Evolutionary conservation across 148 eudicot species (phyloP).

Genomic region (Pharnaceum exiguum): DNA sequence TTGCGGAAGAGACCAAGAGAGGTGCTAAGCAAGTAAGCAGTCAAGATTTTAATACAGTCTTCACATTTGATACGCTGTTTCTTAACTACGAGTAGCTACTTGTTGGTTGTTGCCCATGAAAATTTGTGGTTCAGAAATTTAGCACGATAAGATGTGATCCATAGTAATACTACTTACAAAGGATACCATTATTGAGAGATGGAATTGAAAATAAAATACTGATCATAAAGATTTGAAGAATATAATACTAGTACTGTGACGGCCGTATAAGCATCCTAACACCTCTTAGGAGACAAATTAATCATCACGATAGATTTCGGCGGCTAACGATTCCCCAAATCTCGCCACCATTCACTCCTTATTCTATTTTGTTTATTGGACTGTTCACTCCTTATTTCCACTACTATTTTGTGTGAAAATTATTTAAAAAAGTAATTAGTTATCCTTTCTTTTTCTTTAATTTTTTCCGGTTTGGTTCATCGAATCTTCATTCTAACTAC

Average conservation of each 20-base stretch:
- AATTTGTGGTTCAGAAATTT: neutral
- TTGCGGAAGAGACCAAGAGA: neutral
- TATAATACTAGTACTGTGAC: neutral
- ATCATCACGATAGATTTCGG: conserved; percentile 20
- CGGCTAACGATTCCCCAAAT: conserved; percentile 41
- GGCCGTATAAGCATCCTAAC: neutral
- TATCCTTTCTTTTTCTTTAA: too few relatives aligned
- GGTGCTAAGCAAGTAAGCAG: neutral
- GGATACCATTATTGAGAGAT: neutral
- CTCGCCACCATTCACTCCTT: conserved; percentile 34
- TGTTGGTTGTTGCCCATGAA: too few relatives aligned
- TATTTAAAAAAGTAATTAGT: too few relatives aligned
- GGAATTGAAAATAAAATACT: neutral
- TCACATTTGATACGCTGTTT: neutral
- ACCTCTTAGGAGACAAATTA: neutral
- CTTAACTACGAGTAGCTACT: neutral
- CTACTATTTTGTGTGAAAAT: too few relatives aligned
- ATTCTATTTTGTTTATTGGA: neutral
- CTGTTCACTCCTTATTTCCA: too few relatives aligned
- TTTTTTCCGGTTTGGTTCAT: too few relatives aligned
- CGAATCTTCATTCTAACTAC: too few relatives aligned
- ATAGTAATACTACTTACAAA: neutral
- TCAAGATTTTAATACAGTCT: neutral
- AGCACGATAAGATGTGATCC: neutral
- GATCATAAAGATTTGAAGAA: neutral